Evolutionary conservation across 2,329 filamentous ascomycete genomes (phyloP).

Genomic region (Rhynchosporium graminicola): DNA sequence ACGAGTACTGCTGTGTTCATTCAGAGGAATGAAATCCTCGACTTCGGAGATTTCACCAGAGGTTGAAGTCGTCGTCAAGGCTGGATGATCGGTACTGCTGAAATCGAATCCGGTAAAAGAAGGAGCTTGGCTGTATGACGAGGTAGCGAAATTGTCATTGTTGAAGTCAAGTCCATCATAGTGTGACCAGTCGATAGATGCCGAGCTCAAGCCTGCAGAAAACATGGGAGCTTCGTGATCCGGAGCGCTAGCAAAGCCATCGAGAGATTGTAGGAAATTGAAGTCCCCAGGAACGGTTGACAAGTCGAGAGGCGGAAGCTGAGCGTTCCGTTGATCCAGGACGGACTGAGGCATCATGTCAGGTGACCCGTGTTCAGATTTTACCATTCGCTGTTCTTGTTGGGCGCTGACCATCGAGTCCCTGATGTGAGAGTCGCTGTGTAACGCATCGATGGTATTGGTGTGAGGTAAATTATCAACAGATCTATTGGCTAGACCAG

Average conservation of each 20-base stretch:
- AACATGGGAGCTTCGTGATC: constrained; percentile 57
- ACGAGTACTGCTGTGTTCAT: constrained; percentile 42
- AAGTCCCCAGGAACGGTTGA: constrained; percentile 53
- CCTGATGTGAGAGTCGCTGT: constrained; percentile 41
- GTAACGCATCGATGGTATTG: constrained; percentile 45
- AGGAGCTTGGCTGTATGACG: constrained; percentile 56
- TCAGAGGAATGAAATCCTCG: constrained; percentile 55
- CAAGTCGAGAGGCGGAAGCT: constrained; percentile 60
- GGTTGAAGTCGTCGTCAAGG: constrained; percentile 59
- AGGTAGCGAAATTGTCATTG: constrained; percentile 52
- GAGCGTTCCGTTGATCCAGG: constrained; percentile 52
- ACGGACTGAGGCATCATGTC: constrained; percentile 51
- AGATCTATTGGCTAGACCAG: constrained; percentile 50
- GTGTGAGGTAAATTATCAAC: constrained; percentile 47
- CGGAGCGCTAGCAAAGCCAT: constrained; percentile 52
- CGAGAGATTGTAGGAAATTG: constrained; percentile 47
- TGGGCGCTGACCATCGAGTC: constrained; percentile 43
- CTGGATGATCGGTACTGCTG: constrained; percentile 55
- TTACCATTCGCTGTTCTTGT: constrained; percentile 52
- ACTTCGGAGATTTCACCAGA: constrained; percentile 69
- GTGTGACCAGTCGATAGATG: constrained; percentile 56
- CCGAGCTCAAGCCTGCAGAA: constrained; percentile 61
- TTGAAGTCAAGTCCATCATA: constrained; percentile 54
- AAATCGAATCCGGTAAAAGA: constrained; percentile 57
- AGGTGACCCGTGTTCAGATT: constrained; percentile 64